Evolutionary conservation across 345 rosid genomes (phyloP).

Genomic region (Arabidopsis thaliana): DNA sequence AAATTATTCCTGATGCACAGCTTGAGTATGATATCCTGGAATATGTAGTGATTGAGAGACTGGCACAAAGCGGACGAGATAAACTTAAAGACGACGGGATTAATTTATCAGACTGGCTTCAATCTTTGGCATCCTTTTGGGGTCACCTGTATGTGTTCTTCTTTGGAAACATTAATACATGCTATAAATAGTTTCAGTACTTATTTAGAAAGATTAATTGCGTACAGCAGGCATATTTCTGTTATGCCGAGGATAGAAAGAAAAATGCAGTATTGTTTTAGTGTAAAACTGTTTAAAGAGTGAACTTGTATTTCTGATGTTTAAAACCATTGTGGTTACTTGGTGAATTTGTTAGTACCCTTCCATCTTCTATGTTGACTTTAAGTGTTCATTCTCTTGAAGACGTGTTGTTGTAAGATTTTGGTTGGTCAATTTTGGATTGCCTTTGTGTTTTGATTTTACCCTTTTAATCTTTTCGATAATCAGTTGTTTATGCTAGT

Average conservation of each 20-base stretch:
- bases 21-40: conserved; percentile 98
- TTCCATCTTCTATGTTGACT: too few species aligned
- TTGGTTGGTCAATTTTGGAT: conserved; percentile 8
- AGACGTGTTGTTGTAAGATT: conserved; percentile 2
- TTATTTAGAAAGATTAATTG: conserved; percentile 8
- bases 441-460: neutral
- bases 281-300: conserved; percentile 4
- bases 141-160: conserved; percentile 94
- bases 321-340: conserved; percentile 9
- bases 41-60: conserved; percentile 96
- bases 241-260: conserved; percentile 11
- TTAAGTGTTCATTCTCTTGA: neutral
- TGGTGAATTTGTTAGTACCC: neutral
- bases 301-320: conserved; percentile 24
- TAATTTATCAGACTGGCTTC: conserved; percentile 99
- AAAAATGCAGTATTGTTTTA: conserved; percentile 1
- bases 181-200: conserved; percentile 15
- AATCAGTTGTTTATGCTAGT: conserved; percentile 1
- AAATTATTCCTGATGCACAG: conserved; percentile 53
- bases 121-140: conserved; percentile 99
- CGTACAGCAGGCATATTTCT: conserved; percentile 14
- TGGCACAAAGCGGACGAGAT: conserved; percentile 94
- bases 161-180: conserved; percentile 34
- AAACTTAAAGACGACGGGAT: conserved; percentile 98
- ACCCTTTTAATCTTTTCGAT: neutral